Evolutionary conservation across 23 red algal species (phyloP).

Genomic region (Gracilaria domingensis): DNA sequence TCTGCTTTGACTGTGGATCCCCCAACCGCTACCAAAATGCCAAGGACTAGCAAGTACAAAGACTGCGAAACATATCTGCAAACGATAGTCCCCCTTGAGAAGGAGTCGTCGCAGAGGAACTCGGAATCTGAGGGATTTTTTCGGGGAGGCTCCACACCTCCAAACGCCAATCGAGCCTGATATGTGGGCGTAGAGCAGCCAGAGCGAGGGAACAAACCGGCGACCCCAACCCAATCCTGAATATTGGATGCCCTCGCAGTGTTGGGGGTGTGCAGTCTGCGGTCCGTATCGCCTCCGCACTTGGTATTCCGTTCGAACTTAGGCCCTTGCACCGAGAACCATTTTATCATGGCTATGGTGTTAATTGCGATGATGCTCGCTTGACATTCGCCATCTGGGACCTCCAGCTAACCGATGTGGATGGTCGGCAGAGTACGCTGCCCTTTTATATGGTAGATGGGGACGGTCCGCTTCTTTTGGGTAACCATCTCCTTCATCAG

Average conservation of each 20-base stretch:
- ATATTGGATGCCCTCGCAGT: conserved; percentile 1
- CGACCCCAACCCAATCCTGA: neutral
- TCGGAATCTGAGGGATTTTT: conserved; percentile 9
- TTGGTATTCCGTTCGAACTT: conserved; percentile 32
- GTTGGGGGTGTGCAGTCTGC: conserved; percentile 29
- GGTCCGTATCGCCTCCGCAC: neutral
- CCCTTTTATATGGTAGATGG: conserved; percentile 20
- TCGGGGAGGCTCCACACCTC: conserved; percentile 38
- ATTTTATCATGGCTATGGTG: conserved; percentile 20
- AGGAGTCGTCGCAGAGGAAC: neutral
- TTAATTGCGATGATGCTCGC: conserved; percentile 1
- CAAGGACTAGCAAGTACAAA: neutral
- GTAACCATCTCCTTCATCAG: neutral
- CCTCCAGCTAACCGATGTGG: neutral
- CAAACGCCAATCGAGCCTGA: conserved; percentile 3
- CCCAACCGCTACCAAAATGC: neutral
- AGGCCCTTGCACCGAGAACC: conserved; percentile 21
- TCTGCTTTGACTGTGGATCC: conserved; percentile 16
- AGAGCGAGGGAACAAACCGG: too few species aligned
- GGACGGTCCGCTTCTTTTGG: conserved; percentile 12
- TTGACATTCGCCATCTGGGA: conserved; percentile 10
- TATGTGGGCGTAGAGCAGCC: neutral
- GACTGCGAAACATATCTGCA: neutral
- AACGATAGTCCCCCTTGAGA: neutral
- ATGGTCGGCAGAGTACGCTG: neutral